A percentile compares a stretch with the other conserved stretches of the same genome.
These are phyloP conservation scores for Aspergillus neoniger DNA, from an alignment of 2,329 filamentous ascomycete species.

Conservation along the genomic window DNA sequence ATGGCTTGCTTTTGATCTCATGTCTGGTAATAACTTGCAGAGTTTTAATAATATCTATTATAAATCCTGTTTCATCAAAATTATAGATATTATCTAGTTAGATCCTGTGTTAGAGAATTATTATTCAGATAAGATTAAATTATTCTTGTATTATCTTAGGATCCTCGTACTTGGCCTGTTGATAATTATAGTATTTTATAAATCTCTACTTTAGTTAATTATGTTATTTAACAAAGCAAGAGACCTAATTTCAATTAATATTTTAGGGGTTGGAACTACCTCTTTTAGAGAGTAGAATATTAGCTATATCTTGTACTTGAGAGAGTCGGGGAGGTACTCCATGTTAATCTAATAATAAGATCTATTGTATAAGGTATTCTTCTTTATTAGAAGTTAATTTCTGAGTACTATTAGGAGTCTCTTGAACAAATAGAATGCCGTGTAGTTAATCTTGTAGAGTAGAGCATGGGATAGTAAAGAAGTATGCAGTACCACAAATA, in stretches of 20 bases:
- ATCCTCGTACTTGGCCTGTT: slow-evolving; percentile 8
- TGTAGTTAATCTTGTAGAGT: neutral
- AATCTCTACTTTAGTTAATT: neutral
- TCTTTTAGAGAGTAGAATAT: neutral
- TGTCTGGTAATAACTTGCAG: no score
- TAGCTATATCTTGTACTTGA: neutral
- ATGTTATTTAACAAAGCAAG: neutral
- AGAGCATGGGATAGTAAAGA: neutral
- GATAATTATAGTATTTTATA: slow-evolving; percentile 8
- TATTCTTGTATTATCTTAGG: slow-evolving; percentile 1
- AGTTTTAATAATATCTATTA: no score
- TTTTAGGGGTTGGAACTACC: neutral
- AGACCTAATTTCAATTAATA: neutral
- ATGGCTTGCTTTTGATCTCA: no score
- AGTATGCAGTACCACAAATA: neutral
- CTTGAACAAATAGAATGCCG: neutral
- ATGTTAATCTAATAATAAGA: neutral
- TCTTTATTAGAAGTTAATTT: neutral
- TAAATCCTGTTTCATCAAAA: no score
- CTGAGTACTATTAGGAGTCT: neutral
- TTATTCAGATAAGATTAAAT: slow-evolving; percentile 7
- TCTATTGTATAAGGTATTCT: neutral
- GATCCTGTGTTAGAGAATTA: neutral
- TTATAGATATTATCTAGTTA: no score
- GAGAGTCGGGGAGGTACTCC: neutral